Evolutionary conservation across 345 rosid genomes (phyloP).

Genomic region (Psidium guajava): DNA sequence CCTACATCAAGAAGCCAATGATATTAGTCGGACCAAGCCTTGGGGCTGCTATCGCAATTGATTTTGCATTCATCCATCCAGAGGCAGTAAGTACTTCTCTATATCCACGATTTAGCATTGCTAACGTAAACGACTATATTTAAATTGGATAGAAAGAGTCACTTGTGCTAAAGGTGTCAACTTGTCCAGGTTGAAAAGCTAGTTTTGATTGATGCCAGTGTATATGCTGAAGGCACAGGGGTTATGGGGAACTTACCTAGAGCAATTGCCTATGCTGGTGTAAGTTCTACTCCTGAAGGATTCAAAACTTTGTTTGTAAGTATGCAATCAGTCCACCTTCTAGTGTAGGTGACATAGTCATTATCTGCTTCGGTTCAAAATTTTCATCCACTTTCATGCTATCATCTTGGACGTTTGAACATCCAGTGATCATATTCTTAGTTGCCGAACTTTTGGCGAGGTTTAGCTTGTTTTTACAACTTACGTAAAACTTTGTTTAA

Average conservation of each 20-base stretch:
- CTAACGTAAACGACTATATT: not conserved
- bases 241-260: slow-evolving; percentile 60
- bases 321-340: not conserved
- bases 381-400: not conserved
- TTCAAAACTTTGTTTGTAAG: not conserved
- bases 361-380: not conserved
- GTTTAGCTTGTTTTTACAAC: not conserved
- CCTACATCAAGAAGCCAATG: slow-evolving; percentile 68
- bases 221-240: slow-evolving; percentile 88
- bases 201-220: slow-evolving; percentile 84
- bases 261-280: slow-evolving; percentile 82
- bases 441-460: not conserved
- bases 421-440: not conserved
- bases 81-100: slow-evolving; percentile 50
- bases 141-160: not conserved
- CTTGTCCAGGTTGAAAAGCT: slow-evolving; percentile 58
- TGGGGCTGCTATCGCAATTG: slow-evolving; percentile 90
- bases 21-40: slow-evolving; percentile 91
- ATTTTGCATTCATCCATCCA: slow-evolving; percentile 70
- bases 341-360: not conserved
- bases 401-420: not conserved
- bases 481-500: not conserved
- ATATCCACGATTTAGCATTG: not conserved
- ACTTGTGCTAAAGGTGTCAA: not conserved
- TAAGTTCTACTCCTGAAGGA: slow-evolving; percentile 12